A percentile compares a stretch with the other conserved stretches of the same genome.
These are phyloP conservation scores for Zygosaccharomyces pseudorouxii DNA, from an alignment of 805 yeast genomes.

Conservation along the genomic window DNA sequence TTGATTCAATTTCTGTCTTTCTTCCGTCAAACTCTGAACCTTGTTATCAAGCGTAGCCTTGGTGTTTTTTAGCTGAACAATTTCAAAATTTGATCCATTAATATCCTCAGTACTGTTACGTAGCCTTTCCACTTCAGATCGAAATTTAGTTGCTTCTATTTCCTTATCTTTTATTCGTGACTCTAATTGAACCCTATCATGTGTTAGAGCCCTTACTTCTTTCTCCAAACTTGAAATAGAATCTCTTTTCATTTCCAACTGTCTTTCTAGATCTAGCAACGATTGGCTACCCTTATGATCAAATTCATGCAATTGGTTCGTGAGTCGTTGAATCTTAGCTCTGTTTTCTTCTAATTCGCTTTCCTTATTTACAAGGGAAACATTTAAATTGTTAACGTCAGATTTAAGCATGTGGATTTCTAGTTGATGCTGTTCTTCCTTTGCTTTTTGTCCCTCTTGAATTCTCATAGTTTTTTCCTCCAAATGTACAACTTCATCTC, in stretches of 20 bases:
- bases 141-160: background rate
- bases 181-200: conserved; percentile 7
- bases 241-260: conserved; percentile 12
- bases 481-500: conserved; percentile 7
- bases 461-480: conserved; percentile 11
- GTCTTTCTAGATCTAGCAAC: conserved; percentile 12
- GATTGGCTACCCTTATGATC: conserved; percentile 18
- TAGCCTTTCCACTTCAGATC: background rate
- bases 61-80: background rate
- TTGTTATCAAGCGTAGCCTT: conserved; percentile 2
- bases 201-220: conserved; percentile 4
- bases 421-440: conserved; percentile 11
- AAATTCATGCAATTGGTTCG: conserved; percentile 16
- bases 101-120: background rate
- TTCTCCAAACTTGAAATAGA: conserved; percentile 8
- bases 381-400: conserved; percentile 12
- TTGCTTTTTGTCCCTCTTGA: conserved; percentile 8
- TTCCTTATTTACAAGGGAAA: conserved; percentile 14
- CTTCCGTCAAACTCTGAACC: conserved; percentile 6
- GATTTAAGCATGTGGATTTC: conserved; percentile 11
- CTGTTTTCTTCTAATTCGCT: conserved; percentile 12
- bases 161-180: conserved; percentile 2
- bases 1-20: conserved; percentile 6
- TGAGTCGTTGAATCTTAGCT: conserved; percentile 16
- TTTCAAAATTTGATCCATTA: background rate